Evolutionary conservation across 2,329 filamentous ascomycete species (phyloP), one percentile per base, ranked within the genome.

Genomic region (Phaeoacremonium minimum): DNA sequence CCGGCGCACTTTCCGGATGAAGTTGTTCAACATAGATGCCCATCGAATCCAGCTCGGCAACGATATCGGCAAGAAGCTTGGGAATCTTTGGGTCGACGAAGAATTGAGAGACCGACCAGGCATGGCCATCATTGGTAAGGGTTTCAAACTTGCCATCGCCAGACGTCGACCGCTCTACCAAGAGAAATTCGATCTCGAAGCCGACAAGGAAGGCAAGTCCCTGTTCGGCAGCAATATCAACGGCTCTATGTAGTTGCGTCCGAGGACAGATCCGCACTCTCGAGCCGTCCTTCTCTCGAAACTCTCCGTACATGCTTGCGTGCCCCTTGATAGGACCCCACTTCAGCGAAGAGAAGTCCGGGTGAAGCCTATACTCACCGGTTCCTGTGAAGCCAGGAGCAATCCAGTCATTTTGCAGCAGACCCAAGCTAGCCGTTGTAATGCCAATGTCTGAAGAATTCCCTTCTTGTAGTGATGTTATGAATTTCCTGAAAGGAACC

Each of bases 111-210:
- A 78, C 74, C 1, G 78, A 81, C 84, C 85, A 91, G 1, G 80
- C 79, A 49, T 91, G 85, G 2, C 78, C 80, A 31, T 71, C 68
- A 7, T 73, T 73, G n/a, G 71, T 54, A 1, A 83, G 67, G 1
- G 60, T 51, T 7, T 61, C 57, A 28, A 61, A 65, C n/a, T 55
- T 50, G 4, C 58, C 56, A 3, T 52, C 44, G 8, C 53, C 46
- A 1, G 46, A 42, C 5, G 44, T 46, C 13, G 56, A 50, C 15
- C 70, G 69, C 28, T 71, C 69, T 45, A 91, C 65, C 45, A 94
- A 80, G 2, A 86, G 71, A 8, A 93, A 76, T 57, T 94, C 87
- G 28, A 94, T 78, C 57, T 95, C 88, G 46, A 93, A 94, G 0
- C 87, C 88, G 13, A 88, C 59, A 0, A 82, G 66, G 32, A 89